Evolutionary conservation across 306 rosid species (phyloP), one percentile per base, ranked within the genome.

Genomic region (Mucuna pruriens): DNA sequence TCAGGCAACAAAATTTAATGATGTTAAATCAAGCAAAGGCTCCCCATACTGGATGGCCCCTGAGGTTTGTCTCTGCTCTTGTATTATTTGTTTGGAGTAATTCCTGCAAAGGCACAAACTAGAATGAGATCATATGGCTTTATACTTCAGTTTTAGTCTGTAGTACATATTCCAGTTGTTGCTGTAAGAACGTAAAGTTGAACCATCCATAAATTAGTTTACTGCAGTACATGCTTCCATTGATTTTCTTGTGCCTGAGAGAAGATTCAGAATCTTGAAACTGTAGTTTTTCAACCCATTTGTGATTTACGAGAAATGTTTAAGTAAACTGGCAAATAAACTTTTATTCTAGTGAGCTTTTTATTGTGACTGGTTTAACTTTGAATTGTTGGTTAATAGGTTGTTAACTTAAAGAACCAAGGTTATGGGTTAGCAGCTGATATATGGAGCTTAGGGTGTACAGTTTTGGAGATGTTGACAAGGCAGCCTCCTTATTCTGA

Each of bases 1-100:
- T 22, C 90, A 89, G 92, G 88, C 88, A 46, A 89, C 92, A 23
- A 89, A 86, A 68, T 68, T 89, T 42, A 89, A 89, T 69, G 92
- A 86, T 52, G 79, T 89, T 67, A 89, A 85, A 81, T 89, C 92
- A 82, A 84, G 87, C 79, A 89, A 89, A 82, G 92, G 92, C 80
- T 82, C 88, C 79, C 90, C 92, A 54, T 86, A 76, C 84, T 89
- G 92, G 92, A 89, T 89, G 92, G 92, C 92, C 36, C 92, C 92
- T 33, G 92, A 89, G 92, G 92, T 89, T 74, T 79, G 84, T 52
- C 82, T 71, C 79, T 74, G 29, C 51, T 68, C 82, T 79, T 65
- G 57, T 16, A 48, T 34, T 15, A 62, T 78, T 42, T 74, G 52
- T 60, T 65, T 72, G 44, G 55, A 29, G 26, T 86, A 17, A 49